Evolutionary conservation across 495 filamentous ascomycete genomes (phyloP), one percentile per base, ranked within the genome.

Genomic region (Elasticomyces elasticus): DNA sequence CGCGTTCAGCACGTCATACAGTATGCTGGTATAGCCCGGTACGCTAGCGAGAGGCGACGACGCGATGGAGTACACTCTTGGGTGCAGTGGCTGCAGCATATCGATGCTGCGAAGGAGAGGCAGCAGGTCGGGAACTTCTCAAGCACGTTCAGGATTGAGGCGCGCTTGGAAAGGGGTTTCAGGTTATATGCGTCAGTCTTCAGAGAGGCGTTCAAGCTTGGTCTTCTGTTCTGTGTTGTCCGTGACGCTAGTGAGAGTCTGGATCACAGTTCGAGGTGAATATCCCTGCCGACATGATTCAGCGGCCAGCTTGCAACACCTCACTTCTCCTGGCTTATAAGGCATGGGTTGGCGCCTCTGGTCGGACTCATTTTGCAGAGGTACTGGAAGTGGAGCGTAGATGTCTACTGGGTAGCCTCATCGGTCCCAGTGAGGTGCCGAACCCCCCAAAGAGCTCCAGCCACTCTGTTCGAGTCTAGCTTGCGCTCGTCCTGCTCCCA

Each of bases 21-120:
- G 86, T 24, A 89, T 71, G 0, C 79, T 81, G 22, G 77, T 80
- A 56, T 72, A 70, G 3, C 65, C 70, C 0, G 80, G 74, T 25
- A 19, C 19, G 66, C 81, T 68, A 62, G 45, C 73, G 1, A 81
- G 73, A 0, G 85, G 85, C 0, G 86, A 88, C 0, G 84, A 87
- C 19, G 85, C 88, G 67, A 89, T 86, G 40, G 79, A 84, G 66
- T 88, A 90, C 62, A 85, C 81, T 13, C 85, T 77, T n/a, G 83
- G 75, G 17, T 83, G 81, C 79, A 90, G 85, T 0, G 83, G 84
- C 0, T 83, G 83, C 0, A 87, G 76, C 69, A 87, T 79, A 17
- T 75, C 67, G 19, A 89, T 76, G 74, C 64, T n/a, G 74, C 74
- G 26, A 89, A 71, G 0, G 82, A 71, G 0, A 86, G 65, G 1